These are phyloP conservation scores for Tolypocladium amazonense DNA, from an alignment of 2,329 filamentous ascomycete species.

Conservation along the genomic window DNA sequence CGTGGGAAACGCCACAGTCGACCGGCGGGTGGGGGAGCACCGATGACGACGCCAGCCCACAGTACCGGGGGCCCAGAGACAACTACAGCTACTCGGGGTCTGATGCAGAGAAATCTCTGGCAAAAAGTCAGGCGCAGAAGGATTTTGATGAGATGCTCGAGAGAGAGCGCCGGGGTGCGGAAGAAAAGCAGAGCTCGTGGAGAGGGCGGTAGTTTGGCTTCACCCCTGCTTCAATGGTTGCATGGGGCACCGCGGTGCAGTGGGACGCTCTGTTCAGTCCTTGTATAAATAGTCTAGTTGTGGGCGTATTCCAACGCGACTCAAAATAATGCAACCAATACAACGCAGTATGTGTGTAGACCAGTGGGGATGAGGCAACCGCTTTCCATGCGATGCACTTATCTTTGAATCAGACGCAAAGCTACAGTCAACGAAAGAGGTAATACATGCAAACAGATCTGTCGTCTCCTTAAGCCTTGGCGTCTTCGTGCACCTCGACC, in stretches of 20 bases:
- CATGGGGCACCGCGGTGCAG: neutral
- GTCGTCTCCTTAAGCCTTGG: conserved; percentile 13
- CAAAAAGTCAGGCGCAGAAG: conserved; percentile 35
- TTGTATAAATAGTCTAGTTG: neutral
- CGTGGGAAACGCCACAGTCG: conserved; percentile 8
- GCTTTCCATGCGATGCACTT: neutral
- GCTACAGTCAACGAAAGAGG: neutral
- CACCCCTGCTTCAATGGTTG: neutral
- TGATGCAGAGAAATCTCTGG: conserved; percentile 25
- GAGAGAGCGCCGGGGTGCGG: conserved; percentile 24
- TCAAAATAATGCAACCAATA: neutral
- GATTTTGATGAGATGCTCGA: conserved; percentile 41
- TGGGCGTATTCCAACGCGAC: neutral
- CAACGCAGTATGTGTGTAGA: neutral
- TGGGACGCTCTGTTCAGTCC: neutral
- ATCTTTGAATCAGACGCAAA: neutral
- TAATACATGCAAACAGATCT: neutral
- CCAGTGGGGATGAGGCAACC: neutral
- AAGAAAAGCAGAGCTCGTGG: conserved; percentile 17
- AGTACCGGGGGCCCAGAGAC: conserved; percentile 9
- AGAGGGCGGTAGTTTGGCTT: conserved; percentile 6
- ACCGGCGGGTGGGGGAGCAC: conserved; percentile 7
- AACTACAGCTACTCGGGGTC: conserved; percentile 22
- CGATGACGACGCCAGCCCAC: conserved; percentile 14
- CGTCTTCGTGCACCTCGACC: conserved; percentile 22